Base-by-base conservation (phyloP, 2,329 filamentous ascomycete species). In the Colletotrichum incanum region DNA sequence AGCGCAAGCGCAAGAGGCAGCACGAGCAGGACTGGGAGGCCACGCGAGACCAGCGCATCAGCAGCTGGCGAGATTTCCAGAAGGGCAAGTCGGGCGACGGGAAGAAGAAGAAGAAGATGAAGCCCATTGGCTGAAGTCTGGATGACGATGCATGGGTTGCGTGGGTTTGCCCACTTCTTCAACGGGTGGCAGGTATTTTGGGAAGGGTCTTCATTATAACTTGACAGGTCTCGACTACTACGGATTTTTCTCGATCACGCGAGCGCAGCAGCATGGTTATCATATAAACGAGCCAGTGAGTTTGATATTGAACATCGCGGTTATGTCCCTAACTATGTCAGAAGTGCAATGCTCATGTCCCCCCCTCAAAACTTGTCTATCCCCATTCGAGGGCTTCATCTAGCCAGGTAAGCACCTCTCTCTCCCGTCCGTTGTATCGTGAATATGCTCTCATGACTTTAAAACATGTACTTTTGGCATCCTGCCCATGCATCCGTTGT, bases 21-120 rank as follows among this genome's bases (percentile, higher is more conserved):
- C 94, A 96, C 81, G 95, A 98, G 76, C 91, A 96, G 84, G 93
- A 95, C 74, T 99, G 96, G 96, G 96, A 99, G 86, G 92, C 94
- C 79, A 97, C 93, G 34, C 87, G 96, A 58, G 96, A 99, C 73
- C 90, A 94, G 84, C 89, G 96, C 75, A 98, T 99, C 82, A 94
- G 92, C 75, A 98, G 93, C 82, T 99, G 96, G 96, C 90, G 96
- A 69, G 90, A 95, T 75, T 99, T 97, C 79, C 92, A 96, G 81
- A 96, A 97, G 84, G 90, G 89, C 73, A 91, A 88, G 82, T 86
- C 85, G 26, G 86, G 85, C 54, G 84, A 81, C 23, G 81, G 80
- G 20, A 78, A 80, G 75, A 84, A 82, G 50, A 88, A 88, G 82
- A 92, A 91, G 84, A 93, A 94, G 86, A 84, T 90, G 65, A 91